Evolutionary conservation across 75 land plant genomes (phyloP).

Genomic region (Selaginella moellendorffii): DNA sequence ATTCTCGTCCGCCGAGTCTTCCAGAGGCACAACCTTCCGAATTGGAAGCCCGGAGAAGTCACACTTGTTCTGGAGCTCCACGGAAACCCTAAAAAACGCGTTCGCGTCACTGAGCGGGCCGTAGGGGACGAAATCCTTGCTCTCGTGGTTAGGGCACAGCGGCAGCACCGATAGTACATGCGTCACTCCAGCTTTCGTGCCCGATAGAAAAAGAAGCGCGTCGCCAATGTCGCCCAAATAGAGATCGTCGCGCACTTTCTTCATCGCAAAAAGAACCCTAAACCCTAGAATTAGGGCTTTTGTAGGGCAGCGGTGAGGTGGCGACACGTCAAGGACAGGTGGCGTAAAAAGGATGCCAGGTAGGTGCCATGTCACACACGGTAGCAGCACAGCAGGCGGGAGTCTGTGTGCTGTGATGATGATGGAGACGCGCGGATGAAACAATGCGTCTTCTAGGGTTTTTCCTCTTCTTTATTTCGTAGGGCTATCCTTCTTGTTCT

Average conservation of each 20-base stretch:
- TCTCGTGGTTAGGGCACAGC: neutral
- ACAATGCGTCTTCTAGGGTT: too few species aligned
- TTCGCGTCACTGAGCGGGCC: neutral
- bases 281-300: too few species aligned
- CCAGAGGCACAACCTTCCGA: neutral
- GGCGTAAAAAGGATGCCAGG: too few species aligned
- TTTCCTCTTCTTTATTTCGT: too few species aligned
- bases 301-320: too few species aligned
- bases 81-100: neutral
- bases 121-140: neutral
- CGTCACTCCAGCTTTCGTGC: neutral
- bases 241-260: neutral
- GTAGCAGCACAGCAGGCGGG: too few species aligned
- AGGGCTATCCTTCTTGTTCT: too few species aligned
- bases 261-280: neutral
- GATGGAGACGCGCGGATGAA: too few species aligned
- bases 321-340: too few species aligned
- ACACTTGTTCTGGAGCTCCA: neutral
- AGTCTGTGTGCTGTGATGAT: too few species aligned
- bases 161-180: neutral
- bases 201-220: neutral
- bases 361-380: too few species aligned
- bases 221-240: neutral
- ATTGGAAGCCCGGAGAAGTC: neutral
- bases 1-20: neutral